Evolutionary conservation across 805 yeast genomes (phyloP), one percentile per base, ranked within the genome.

Genomic region (Schizosaccharomyces lindneri): DNA sequence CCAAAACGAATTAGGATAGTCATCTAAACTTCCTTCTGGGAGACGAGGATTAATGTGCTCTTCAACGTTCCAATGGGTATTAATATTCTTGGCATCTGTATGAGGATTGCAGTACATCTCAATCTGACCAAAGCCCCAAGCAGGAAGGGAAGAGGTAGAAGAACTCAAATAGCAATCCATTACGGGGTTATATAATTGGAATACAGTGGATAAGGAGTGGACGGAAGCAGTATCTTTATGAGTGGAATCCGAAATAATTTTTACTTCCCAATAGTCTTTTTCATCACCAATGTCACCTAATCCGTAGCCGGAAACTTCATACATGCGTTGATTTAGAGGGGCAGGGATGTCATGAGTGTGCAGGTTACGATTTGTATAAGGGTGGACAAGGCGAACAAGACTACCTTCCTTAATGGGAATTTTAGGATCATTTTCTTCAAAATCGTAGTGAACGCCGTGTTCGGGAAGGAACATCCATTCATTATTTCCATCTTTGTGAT

Each of bases 111-210:
- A 93, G 1, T 82, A 83, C 65, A 93, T 90, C 75, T 93, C 99
- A 65, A 95, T 95, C 76, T 93, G 99, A 70, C 87, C 81, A 79
- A 90, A 93, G 24, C 98, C 99, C 99, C 99, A 93, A 19, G 81
- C 82, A 21, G 99, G 99, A 69, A 89, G 82, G 29, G 80, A 70
- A 65, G 75, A 73, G 57, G 96, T 97, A 11, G 93, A 78, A 15
- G 90, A 85, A 65, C 89, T 85, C 69, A 93, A 74, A 71, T 88
- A 89, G 71, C 97, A 94, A 55, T 85, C 84, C 68, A 87, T 71
- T 9, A 71, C 79, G 65, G 76, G 76, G 71, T 83, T 83, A 68
- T 76, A 80, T 66, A 93, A 74, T 72, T 96, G 79, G 73, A 93
- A 81, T 27, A 87, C 81, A 1, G 95, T 78, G 46, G 96, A 81